Evolutionary conservation across 768 basidiomycete species (phyloP).

Genomic region (Rhizopogon vesiculosus): DNA sequence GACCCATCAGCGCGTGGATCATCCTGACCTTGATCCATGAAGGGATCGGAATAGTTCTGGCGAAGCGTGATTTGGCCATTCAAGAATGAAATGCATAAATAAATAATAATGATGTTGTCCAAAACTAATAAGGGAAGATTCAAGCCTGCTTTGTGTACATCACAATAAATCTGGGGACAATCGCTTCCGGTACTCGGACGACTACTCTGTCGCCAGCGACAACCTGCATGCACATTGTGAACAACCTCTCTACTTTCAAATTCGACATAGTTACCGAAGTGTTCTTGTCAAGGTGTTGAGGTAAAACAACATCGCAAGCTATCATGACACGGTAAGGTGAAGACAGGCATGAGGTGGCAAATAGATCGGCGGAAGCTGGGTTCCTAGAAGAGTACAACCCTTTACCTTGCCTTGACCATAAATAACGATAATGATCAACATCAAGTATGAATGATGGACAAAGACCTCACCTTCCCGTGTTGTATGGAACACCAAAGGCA

Average conservation of each 20-base stretch:
- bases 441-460: not conserved
- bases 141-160: constrained; percentile 45
- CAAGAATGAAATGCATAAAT: not conserved
- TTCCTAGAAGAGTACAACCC: constrained; percentile 63
- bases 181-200: constrained; percentile 48
- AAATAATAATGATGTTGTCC: not conserved
- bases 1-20: not conserved
- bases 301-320: constrained; percentile 49
- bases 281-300: constrained; percentile 22
- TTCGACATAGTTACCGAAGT: constrained; percentile 15
- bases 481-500: constrained; percentile 49
- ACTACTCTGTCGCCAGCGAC: constrained; percentile 48
- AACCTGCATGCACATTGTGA: constrained; percentile 32
- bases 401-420: constrained; percentile 44
- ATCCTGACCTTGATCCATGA: not conserved
- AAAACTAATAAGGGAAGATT: not conserved
- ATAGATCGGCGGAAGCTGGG: constrained; percentile 50
- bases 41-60: not conserved
- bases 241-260: constrained; percentile 9
- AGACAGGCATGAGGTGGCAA: constrained; percentile 61
- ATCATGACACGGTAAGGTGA: constrained; percentile 66
- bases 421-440: constrained; percentile 1
- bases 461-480: constrained; percentile 48
- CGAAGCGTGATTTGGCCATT: not conserved
- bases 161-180: constrained; percentile 53